Conservation (phyloP, 768 basidiomycete genomes). For the Leccinellum luteum region DNA sequence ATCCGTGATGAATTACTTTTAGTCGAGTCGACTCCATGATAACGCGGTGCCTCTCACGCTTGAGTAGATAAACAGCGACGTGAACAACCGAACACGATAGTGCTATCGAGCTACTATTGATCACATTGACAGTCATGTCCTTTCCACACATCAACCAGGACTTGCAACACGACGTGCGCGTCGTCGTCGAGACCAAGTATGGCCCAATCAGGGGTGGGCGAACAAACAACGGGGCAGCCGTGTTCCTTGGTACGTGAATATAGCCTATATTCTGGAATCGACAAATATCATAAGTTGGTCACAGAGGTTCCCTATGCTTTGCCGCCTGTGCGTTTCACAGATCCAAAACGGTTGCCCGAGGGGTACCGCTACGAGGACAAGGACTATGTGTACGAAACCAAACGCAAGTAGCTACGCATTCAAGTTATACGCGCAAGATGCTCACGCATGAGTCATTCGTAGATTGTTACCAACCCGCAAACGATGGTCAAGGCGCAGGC, state of each 20-base stretch:
- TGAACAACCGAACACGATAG: neutral
- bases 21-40: conserved; percentile 1
- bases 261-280: neutral
- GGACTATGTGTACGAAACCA: conserved; percentile 59
- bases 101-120: neutral
- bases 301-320: conserved; percentile 74
- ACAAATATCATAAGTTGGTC: neutral
- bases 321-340: conserved; percentile 61
- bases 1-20: neutral
- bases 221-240: conserved; percentile 56
- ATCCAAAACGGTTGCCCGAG: conserved; percentile 55
- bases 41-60: conserved; percentile 6
- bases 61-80: conserved; percentile 13
- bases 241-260: conserved; percentile 54
- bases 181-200: conserved; percentile 52
- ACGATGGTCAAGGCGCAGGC: conserved; percentile 64
- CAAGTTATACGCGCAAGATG: neutral
- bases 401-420: conserved; percentile 38
- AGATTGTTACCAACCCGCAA: conserved; percentile 63
- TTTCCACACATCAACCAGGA: conserved; percentile 55
- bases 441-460: neutral
- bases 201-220: conserved; percentile 58
- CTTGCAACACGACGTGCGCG: conserved; percentile 40
- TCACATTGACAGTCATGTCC: neutral
- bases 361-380: conserved; percentile 55